Evolutionary conservation across 1,139 yeast species (phyloP).

Genomic region (Trichomonascaceae sp.): DNA sequence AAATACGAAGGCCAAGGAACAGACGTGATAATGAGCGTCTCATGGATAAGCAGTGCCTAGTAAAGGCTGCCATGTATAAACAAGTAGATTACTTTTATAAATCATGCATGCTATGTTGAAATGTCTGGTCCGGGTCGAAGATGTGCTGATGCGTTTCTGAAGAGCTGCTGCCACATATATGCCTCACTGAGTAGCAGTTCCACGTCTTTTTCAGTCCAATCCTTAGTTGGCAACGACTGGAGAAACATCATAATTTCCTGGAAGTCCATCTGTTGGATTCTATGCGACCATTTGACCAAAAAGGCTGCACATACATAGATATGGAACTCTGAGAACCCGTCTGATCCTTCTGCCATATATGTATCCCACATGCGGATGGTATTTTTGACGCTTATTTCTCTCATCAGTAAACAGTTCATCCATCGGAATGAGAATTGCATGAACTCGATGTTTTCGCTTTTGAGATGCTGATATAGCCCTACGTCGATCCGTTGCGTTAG

Average conservation of each 20-base stretch:
- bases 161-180: slow-evolving; percentile 90
- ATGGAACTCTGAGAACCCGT: slow-evolving; percentile 89
- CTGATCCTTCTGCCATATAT: slow-evolving; percentile 78
- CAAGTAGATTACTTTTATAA: not conserved
- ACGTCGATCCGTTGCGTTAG: slow-evolving; percentile 75
- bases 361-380: slow-evolving; percentile 98
- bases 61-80: not conserved
- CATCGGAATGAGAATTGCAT: slow-evolving; percentile 94
- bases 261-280: slow-evolving; percentile 80
- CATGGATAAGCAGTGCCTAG: slow-evolving; percentile 25
- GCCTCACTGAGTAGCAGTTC: slow-evolving; percentile 94
- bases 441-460: slow-evolving; percentile 77
- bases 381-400: slow-evolving; percentile 73
- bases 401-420: slow-evolving; percentile 97
- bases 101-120: not conserved
- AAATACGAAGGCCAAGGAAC: slow-evolving; percentile 21
- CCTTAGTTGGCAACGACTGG: slow-evolving; percentile 79
- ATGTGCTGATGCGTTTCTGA: slow-evolving; percentile 68
- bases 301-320: slow-evolving; percentile 99
- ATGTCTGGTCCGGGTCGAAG: slow-evolving; percentile 13
- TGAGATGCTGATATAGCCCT: slow-evolving; percentile 66
- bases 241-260: slow-evolving; percentile 88
- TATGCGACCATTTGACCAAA: slow-evolving; percentile 75
- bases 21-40: slow-evolving; percentile 27
- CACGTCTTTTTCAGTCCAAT: slow-evolving; percentile 85